Evolutionary conservation across 257 asterid species (phyloP).

Genomic region (Solanum appendiculatum): DNA sequence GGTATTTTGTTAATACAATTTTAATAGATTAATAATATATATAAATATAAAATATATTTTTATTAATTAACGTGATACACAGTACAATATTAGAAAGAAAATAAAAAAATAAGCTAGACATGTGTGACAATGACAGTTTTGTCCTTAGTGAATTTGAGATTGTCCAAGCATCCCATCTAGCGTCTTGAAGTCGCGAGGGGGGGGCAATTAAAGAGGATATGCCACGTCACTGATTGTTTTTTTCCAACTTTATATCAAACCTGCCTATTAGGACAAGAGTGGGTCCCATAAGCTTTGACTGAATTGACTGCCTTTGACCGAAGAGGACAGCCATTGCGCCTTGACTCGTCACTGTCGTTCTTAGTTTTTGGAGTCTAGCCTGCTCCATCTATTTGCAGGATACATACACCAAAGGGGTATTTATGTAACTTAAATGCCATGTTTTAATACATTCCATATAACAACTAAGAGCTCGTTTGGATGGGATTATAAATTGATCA

Average conservation of each 20-base stretch:
- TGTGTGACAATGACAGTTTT: not conserved
- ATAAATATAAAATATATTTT: not conserved
- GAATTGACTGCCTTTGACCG: slow-evolving; percentile 27
- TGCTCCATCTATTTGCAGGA: slow-evolving; percentile 13
- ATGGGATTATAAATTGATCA: no score
- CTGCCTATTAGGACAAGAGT: slow-evolving; percentile 9
- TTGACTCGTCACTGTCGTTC: slow-evolving; percentile 46
- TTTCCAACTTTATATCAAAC: not conserved
- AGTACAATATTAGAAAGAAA: no score
- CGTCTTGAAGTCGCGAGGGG: not conserved
- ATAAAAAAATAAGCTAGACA: not conserved
- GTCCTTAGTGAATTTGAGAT: not conserved
- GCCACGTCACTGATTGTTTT: slow-evolving; percentile 5
- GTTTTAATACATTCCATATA: no score
- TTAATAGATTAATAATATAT: not conserved
- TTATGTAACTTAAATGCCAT: no score
- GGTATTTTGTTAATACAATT: not conserved
- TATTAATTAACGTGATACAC: no score
- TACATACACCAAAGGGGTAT: not conserved
- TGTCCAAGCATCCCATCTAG: not conserved
- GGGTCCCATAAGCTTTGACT: slow-evolving; percentile 43
- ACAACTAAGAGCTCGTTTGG: no score
- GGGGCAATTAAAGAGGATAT: not conserved
- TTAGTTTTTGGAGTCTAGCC: slow-evolving; percentile 49
- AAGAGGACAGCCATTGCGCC: slow-evolving; percentile 28